Percentiles rank a stretch among this genome's conserved stretches.
Evolutionary conservation across 2,329 filamentous ascomycete species (phyloP).

Genomic region (Pochonia chlamydosporia): DNA sequence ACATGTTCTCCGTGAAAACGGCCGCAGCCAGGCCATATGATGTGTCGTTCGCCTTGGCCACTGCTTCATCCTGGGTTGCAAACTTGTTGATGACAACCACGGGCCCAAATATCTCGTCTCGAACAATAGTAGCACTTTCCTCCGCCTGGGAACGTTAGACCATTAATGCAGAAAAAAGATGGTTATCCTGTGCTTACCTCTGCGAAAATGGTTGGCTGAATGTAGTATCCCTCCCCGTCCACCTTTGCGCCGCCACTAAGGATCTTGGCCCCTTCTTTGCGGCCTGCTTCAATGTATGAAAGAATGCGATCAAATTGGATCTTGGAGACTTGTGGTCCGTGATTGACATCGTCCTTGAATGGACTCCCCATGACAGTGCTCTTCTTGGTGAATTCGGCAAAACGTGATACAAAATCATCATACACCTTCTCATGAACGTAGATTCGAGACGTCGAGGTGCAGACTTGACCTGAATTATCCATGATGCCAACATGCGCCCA

Average conservation of each 20-base stretch:
- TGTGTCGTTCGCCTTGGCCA: conserved; percentile 42
- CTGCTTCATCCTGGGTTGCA: conserved; percentile 34
- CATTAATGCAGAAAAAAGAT: too few species aligned
- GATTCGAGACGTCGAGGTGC: conserved; percentile 58
- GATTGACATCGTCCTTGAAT: conserved; percentile 63
- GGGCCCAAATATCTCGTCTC: conserved; percentile 41
- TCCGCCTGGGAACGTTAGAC: background rate
- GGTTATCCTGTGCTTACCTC: conserved; percentile 37
- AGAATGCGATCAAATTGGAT: conserved; percentile 66
- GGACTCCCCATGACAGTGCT: conserved; percentile 65
- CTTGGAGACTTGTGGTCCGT: conserved; percentile 70
- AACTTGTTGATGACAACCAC: conserved; percentile 37
- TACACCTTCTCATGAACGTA: conserved; percentile 56
- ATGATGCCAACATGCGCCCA: conserved; percentile 45
- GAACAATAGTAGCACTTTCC: conserved; percentile 24
- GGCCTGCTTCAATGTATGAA: conserved; percentile 67
- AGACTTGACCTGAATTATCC: conserved; percentile 60
- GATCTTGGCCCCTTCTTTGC: conserved; percentile 61
- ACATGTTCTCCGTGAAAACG: conserved; percentile 55
- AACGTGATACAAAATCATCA: conserved; percentile 58
- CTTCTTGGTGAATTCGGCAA: conserved; percentile 52
- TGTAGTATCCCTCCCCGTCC: conserved; percentile 38
- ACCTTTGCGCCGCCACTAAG: conserved; percentile 31
- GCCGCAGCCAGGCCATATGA: conserved; percentile 57
- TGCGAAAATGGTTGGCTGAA: conserved; percentile 40